Evolutionary conservation across 2,329 filamentous ascomycete species (phyloP), one percentile per base, ranked within the genome.

Genomic region (Dichotomopilus funicola): DNA sequence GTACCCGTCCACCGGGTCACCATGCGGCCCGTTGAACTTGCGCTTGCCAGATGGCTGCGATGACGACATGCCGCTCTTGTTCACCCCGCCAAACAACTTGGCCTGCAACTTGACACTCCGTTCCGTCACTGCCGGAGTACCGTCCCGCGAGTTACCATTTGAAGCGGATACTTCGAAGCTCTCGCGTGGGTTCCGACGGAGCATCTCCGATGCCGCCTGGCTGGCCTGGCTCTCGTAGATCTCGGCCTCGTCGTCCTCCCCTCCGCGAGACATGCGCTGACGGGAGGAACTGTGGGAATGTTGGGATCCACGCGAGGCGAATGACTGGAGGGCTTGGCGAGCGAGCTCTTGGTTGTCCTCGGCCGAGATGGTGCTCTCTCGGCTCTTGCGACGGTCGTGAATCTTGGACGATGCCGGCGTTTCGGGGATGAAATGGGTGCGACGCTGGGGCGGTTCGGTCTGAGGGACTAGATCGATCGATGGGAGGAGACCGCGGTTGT

Each of bases 331-430:
- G 0, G 79, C 79, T 56, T 80, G 77, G 4, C 79, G 74, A 0
- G 78, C 78, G 31, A 82, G 71, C 63, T 82, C 79, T 62, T 78
- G 81, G 50, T 78, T 80, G 56, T 84, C 79, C 55, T 75, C 79
- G 19, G 82, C 86, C 1, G 89, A 94, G 49, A 94, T 91, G 1
- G 89, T 95, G 72, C 88, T 92, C 69, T 95, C 90, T 57, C 89
- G 83, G 69, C 89, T 91, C 70, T 85, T 83, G 51, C 82, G 81
- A 40, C 81, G 77, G 49, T 74, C 74, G 19, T 75, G 73, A 38
- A 68, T 66, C 49, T 56, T 55, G 6, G 61, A 56, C 7, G 64
- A 62, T 6, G 62, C 68, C 1, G 78, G 75, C 0, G 76, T 78
- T n/a, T 73, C 74, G 5, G 75, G 73, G 2, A 71, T 66, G 55